Conservation (phyloP, 306 rosid species). For the Rosa lucieae region DNA sequence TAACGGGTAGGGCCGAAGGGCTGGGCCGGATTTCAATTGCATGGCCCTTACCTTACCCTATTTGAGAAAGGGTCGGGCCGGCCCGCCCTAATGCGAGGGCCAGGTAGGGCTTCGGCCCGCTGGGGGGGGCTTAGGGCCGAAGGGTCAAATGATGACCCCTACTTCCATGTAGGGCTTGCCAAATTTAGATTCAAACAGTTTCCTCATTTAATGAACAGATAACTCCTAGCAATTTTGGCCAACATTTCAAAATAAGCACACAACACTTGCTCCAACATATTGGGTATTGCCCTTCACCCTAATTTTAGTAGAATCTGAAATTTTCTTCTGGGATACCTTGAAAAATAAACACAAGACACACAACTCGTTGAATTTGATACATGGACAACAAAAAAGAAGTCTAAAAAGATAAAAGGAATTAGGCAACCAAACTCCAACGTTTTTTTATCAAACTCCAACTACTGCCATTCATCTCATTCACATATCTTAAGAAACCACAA, state of each 20-base stretch:
- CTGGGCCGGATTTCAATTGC: no score
- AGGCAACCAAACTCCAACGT: conserved; percentile 22
- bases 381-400: not conserved
- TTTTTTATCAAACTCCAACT: not conserved
- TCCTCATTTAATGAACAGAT: no score
- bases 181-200: no score
- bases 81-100: no score
- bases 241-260: not conserved
- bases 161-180: no score
- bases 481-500: not conserved
- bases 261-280: not conserved
- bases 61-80: no score
- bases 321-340: not conserved
- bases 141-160: no score
- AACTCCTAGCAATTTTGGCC: no score
- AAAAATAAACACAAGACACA: not conserved
- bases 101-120: no score
- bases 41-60: no score
- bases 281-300: not conserved
- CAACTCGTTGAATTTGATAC: not conserved
- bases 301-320: not conserved
- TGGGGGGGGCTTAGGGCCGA: no score
- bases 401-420: not conserved
- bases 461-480: conserved; percentile 8
- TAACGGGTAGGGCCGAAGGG: no score